Base-by-base conservation (phyloP, 2,329 filamentous ascomycete species). In the Sordariomycetes sp. region DNA sequence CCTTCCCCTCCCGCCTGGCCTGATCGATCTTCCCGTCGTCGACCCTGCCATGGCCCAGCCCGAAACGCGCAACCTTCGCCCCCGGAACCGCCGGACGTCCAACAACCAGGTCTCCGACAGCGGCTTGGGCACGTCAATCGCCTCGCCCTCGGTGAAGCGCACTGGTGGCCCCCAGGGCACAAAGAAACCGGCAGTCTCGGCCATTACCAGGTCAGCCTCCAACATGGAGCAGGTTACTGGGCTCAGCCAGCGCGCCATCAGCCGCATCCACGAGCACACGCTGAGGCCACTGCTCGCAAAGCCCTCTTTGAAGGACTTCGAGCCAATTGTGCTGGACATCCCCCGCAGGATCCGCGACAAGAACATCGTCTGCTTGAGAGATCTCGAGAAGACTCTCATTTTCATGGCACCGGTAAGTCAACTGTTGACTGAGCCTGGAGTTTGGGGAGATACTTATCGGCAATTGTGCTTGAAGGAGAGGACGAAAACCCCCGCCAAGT, bases 371-470 rank as follows among this genome's bases (percentile, higher is more conserved):
- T 96, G 89, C 75, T 83, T 97, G 58, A 86, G 93, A 71, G 93
- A 97, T 73, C 81, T 97, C 55, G 93, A 97, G 74, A 96, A 96
- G 82, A 93, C 88, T 11, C 78, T 97, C 61, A 83, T 97, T 67
- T 91, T 92, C 73, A 84, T 92, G 71, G 90, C 92, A 76, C 90
- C 90, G 71, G 93, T 97, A 87, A 95, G 92, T 95, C 72, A 78
- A 69, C 69, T 77, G 74, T 74, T 75, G 72, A 76, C 71, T 73
- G 76, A 78, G 74, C 70, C 69, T 73, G 76, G 77, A 70, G 71
- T 79, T 75, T 80, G 80, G 79, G 79, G 79, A 81, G 73, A 78
- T 80, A 76, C 82, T 84, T 80, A 85, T 86, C 79, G 81, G 81
- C 84, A 75, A 79, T 83, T 84, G 79, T 79, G 78, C 76, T 74